phyloP scores from a whole-genome alignment of 2,329 filamentous ascomycete species.

The Ophiostoma australiae region DNA sequence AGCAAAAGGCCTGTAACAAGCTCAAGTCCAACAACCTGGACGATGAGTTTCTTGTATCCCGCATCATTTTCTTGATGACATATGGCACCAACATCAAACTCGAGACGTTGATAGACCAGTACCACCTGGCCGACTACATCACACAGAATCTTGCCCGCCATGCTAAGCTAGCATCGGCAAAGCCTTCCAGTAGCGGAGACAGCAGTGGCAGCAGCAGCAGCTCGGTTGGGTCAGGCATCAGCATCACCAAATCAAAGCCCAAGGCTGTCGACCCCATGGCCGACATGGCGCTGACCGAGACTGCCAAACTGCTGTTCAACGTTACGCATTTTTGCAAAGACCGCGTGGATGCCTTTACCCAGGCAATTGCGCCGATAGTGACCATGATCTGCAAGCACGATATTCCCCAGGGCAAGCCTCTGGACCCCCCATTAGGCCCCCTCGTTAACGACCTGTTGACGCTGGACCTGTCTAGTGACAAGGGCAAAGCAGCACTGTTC shows the following conservation, averaged over 20 bases:
- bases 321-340: conserved; percentile 69
- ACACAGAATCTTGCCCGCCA: conserved; percentile 67
- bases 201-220: conserved; percentile 13
- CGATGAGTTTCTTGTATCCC: conserved; percentile 79
- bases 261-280: conserved; percentile 56
- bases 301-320: conserved; percentile 84
- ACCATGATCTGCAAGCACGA: conserved; percentile 60
- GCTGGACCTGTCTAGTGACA: conserved; percentile 59
- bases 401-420: conserved; percentile 56
- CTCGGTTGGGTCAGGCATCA: not conserved
- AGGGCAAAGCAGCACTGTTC: conserved; percentile 56
- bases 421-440: conserved; percentile 66
- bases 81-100: conserved; percentile 70
- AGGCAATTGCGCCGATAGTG: conserved; percentile 64
- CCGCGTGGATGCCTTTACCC: conserved; percentile 57
- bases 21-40: conserved; percentile 71
- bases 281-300: conserved; percentile 76
- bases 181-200: conserved; percentile 28
- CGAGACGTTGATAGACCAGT: conserved; percentile 57
- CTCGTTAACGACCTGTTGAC: conserved; percentile 79
- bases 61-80: conserved; percentile 74
- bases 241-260: conserved; percentile 28
- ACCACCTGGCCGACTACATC: conserved; percentile 64
- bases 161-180: conserved; percentile 42
- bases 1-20: conserved; percentile 61